Evolutionary conservation across 257 asterid genomes (phyloP).

Genomic region (Prunella vulgaris): DNA sequence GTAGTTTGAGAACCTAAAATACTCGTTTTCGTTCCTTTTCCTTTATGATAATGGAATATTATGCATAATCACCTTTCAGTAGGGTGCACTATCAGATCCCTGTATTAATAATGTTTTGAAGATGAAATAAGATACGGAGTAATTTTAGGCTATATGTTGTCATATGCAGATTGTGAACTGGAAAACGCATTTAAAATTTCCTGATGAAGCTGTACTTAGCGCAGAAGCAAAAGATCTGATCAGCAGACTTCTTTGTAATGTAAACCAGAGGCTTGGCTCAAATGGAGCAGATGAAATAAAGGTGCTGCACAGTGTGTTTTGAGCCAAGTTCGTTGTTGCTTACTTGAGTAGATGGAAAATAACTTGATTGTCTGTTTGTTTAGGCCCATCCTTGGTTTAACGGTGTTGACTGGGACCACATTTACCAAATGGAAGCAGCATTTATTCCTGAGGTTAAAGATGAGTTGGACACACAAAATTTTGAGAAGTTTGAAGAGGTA

Average conservation of each 20-base stretch:
- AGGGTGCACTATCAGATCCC: slow-evolving; percentile 16
- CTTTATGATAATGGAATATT: not conserved
- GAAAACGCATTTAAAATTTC: slow-evolving; percentile 86
- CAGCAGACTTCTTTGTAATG: slow-evolving; percentile 79
- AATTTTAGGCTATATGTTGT: slow-evolving; percentile 5
- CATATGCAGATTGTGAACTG: slow-evolving; percentile 85
- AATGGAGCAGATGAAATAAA: slow-evolving; percentile 86
- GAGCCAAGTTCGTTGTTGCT: slow-evolving; percentile 29
- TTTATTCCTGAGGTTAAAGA: slow-evolving; percentile 90
- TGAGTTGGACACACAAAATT: slow-evolving; percentile 93
- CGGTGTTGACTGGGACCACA: slow-evolving; percentile 73
- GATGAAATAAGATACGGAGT: slow-evolving; percentile 11
- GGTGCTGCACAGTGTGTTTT: slow-evolving; percentile 63
- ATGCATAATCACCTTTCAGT: not conserved
- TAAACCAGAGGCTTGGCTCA: slow-evolving; percentile 81
- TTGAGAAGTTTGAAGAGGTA: slow-evolving; percentile 96
- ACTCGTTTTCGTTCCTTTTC: not conserved
- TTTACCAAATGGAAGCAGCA: slow-evolving; percentile 86
- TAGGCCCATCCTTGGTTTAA: slow-evolving; percentile 88
- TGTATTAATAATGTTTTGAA: not conserved
- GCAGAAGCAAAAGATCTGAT: slow-evolving; percentile 82
- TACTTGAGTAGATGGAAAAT: slow-evolving; percentile 22
- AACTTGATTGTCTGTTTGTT: slow-evolving; percentile 24
- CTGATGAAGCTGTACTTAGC: slow-evolving; percentile 86
- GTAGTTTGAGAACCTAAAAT: slow-evolving; percentile 3